Base-by-base conservation (phyloP, 2,329 filamentous ascomycete genomes). In the Didymella pomorum region DNA sequence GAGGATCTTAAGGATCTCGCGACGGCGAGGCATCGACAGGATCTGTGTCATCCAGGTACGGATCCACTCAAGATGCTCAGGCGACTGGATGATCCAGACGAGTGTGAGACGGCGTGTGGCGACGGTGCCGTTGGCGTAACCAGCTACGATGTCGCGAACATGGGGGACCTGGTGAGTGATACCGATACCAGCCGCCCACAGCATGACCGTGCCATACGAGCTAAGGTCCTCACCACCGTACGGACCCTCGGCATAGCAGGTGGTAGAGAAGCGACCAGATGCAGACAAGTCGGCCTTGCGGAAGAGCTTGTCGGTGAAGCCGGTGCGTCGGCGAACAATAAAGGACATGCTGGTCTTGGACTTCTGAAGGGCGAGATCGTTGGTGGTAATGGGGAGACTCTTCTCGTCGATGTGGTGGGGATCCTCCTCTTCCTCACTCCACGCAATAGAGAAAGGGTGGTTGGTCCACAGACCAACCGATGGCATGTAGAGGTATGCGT, bases 101-200 rank as follows among this genome's bases (percentile, higher is more conserved):
- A 98, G 86, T 1, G 89, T 91, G 45, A 98, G 80, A 39, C 89
- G 87, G 50, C 93, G 89, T 3, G 92, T 92, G 4, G 94, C 93
- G 35, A 93, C 87, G 1, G 88, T 93, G 58, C 67, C 89, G 86
- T 91, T 79, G 81, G 82, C 82, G 81, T 86, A 71, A 77, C 81
- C 78, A 47, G 76, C 76, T 41, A 83, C 80, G 18, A 83, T 78
- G 58, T 95, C 89, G 54, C 88, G 89, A 9, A 97, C 85, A 76
- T 96, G 96, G 31, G 93, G 91, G 28, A 98, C 86, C 75, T 96
- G 93, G 76, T 98, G 94, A 1, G 94, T 97, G 78, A 99, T 98
- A 62, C 95, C 95, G 5, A 95, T 93, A 56, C 94, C 92, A 56
- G 93, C 93, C 12, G 94, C 93, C 73, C 97, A 93, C 56, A 99